A percentile compares a stretch with the other conserved stretches of the same genome.
These are phyloP conservation scores for Ophiostoma angusticollis DNA, from an alignment of 2,329 filamentous ascomycete genomes.

Conservation along the genomic window DNA sequence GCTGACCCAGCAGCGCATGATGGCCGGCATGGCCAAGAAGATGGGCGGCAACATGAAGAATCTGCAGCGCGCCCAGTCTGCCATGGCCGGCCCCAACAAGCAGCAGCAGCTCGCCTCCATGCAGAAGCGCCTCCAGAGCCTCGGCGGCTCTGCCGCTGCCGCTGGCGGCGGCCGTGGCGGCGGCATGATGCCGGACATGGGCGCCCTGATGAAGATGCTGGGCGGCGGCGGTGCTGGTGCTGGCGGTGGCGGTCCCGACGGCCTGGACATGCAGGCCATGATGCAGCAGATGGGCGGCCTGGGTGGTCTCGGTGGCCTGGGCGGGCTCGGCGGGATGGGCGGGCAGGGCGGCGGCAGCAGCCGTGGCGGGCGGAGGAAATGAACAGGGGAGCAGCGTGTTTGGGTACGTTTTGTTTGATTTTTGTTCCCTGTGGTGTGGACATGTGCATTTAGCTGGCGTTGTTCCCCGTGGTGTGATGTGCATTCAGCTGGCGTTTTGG, in stretches of 20 bases:
- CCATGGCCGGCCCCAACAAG: conserved; percentile 83
- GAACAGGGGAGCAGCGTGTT: neutral
- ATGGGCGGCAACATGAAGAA: conserved; percentile 98
- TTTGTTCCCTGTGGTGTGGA: neutral
- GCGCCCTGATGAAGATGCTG: conserved; percentile 84
- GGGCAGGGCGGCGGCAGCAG: conserved; percentile 6
- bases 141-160: conserved; percentile 61
- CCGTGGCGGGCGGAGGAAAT: conserved; percentile 12
- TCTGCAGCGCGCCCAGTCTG: conserved; percentile 85
- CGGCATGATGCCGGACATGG: conserved; percentile 61
- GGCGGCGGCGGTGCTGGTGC: conserved; percentile 54
- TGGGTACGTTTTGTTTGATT: neutral
- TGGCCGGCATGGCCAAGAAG: conserved; percentile 98
- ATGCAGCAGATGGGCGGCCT: conserved; percentile 59
- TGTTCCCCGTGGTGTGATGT: no score
- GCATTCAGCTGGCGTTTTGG: no score
- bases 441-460: neutral
- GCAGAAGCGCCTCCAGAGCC: conserved; percentile 88
- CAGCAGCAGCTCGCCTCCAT: conserved; percentile 90
- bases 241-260: conserved; percentile 54
- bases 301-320: conserved; percentile 31
- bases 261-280: conserved; percentile 71
- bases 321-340: conserved; percentile 11
- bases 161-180: conserved; percentile 31
- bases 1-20: conserved; percentile 96